Base-by-base conservation (phyloP, 305 asterid species). In the Fraxinus platypoda region DNA sequence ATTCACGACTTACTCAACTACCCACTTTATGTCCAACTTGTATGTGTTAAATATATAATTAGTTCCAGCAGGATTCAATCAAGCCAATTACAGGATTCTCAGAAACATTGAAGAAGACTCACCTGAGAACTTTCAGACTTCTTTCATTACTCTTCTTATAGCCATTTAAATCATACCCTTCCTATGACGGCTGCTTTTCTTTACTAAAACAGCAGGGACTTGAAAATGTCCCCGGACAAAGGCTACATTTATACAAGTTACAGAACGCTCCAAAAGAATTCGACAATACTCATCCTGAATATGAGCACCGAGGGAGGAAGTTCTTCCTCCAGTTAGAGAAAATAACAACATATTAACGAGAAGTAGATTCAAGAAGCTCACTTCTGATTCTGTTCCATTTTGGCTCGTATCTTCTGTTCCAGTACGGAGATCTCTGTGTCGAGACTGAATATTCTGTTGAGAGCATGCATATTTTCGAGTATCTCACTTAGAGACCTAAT, bases 381-480 rank as follows among this genome's bases (percentile, higher is more conserved):
- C 83, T 85, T 89, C 83, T 87, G 88, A 54, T 59, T 85, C 76
- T 93, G 86, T 66, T 86, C 90, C 31, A 95, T 81, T 89, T 94
- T 94, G 34, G 91, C 90, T 70, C 91, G 85, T 57, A 92, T 86
- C 86, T 94, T 93, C 89, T 91, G 87, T 91, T 93, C 97, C 89
- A 94, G 81, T 76, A 91, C 83, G 9, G 97, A 89, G 25, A 81
- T 87, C 73, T 91, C 97, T 4, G 91, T 87, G 54, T 91, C 98
- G 30, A 95, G 98, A 35, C 87, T 86, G 84, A 90, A 95, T 77
- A 93, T 87, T 78, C 98, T 89, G 81, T 93, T 95, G 21, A 95
- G 94, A 26, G 96, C 97, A 9, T 91, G 91, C 98, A 94, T 91
- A 33, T 95, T 95, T n/a, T 90, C 97, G 80, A 94, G 83, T 72